Evolutionary conservation across 2,329 filamentous ascomycete species (phyloP).

Genomic region (Acrodontium crateriforme): DNA sequence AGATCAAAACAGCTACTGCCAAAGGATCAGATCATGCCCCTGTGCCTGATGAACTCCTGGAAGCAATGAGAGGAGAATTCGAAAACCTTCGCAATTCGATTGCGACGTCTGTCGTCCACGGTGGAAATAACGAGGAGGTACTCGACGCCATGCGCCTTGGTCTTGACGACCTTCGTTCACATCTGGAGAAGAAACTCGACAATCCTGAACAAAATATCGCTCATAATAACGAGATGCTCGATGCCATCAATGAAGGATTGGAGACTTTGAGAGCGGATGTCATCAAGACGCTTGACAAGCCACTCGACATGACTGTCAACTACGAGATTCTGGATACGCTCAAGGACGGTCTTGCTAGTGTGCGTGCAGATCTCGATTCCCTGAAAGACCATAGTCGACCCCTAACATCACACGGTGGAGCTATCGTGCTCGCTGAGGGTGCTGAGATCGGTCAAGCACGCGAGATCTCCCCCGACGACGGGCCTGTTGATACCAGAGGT

Average conservation of each 20-base stretch:
- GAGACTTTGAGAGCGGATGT: conserved; percentile 65
- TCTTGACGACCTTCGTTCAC: conserved; percentile 35
- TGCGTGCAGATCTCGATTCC: conserved; percentile 65
- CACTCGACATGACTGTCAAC: conserved; percentile 66
- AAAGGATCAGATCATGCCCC: conserved; percentile 14
- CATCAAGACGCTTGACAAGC: conserved; percentile 60
- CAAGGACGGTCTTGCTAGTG: conserved; percentile 61
- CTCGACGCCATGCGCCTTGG: conserved; percentile 35
- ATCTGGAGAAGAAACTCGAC: conserved; percentile 39
- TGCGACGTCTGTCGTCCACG: conserved; percentile 25
- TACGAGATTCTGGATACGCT: conserved; percentile 83
- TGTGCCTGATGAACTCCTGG: conserved; percentile 38
- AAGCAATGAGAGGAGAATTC: conserved; percentile 37
- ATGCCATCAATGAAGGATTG: conserved; percentile 54
- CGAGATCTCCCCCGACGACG: conserved; percentile 31
- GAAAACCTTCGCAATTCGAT: conserved; percentile 33
- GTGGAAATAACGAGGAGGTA: conserved; percentile 33
- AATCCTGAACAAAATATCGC: conserved; percentile 39
- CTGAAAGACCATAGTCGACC: conserved; percentile 40
- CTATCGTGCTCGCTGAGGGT: conserved; percentile 44
- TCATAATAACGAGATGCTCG: conserved; percentile 44
- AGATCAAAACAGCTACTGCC: conserved; percentile 29
- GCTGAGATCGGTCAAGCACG: conserved; percentile 28
- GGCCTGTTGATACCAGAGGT: conserved; percentile 17
- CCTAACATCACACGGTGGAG: conserved; percentile 35